Conservation (phyloP, 2,329 filamentous ascomycete genomes). For the Talaromyces sp. region DNA sequence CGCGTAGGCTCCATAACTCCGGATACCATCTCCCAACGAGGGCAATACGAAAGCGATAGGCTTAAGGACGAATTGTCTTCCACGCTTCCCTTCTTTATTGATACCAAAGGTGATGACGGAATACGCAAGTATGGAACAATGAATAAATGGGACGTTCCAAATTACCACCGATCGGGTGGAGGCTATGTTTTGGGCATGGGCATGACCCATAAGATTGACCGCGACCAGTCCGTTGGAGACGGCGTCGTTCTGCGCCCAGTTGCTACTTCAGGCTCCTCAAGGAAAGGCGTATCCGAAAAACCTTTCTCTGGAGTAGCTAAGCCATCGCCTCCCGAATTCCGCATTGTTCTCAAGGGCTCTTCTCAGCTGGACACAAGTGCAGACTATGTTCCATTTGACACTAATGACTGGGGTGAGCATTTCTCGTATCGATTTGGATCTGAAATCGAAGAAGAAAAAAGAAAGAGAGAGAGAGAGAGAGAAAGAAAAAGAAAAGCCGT, state of each 20-base stretch:
- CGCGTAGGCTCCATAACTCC: too few species aligned
- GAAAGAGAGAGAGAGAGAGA: too few species aligned
- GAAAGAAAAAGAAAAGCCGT: too few species aligned
- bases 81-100: conserved; percentile 60
- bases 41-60: too few species aligned
- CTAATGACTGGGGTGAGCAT: conserved; percentile 47
- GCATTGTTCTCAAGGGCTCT: conserved; percentile 13
- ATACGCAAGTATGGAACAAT: conserved; percentile 74
- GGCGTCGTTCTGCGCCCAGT: conserved; percentile 6
- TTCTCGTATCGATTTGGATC: neutral
- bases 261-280: neutral
- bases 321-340: neutral
- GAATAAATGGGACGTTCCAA: conserved; percentile 71
- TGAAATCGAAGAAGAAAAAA: neutral
- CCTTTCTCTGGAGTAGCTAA: neutral
- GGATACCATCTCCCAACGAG: neutral
- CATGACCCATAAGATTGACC: conserved; percentile 66
- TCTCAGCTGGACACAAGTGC: conserved; percentile 24
- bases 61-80: neutral
- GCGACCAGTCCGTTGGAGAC: conserved; percentile 53
- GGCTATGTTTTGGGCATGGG: conserved; percentile 72
- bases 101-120: conserved; percentile 75
- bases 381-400: conserved; percentile 38
- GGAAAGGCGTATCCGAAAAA: neutral
- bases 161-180: conserved; percentile 68